Base-by-base conservation (phyloP, 306 rosid genomes). In the Lagenaria siceraria region DNA sequence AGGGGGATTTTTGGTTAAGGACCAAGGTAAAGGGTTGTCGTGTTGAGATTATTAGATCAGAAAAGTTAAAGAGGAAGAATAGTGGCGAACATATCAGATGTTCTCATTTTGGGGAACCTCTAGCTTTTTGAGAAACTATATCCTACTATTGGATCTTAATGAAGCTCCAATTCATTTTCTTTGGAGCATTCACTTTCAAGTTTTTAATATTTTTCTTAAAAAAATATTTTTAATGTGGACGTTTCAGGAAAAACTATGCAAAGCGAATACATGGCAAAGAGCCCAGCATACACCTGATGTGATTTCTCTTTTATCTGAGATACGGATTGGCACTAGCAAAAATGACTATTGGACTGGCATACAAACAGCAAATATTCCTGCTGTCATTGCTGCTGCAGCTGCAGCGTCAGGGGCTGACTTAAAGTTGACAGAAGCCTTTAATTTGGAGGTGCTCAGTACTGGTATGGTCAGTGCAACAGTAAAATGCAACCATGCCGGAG, bases 401-500 rank as follows among this genome's bases (percentile, higher is more conserved):
- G 97, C 99, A 70, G 90, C 99, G 55, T 95, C 99, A 36, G 97
- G 99, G 74, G 96, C 92, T 54, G 91, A 92, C 85, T 85, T 95
- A 85, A 92, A 90, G 84, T 85, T 86, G 48, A 87, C 92, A 4
- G 99, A 95, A 83, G 95, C 96, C 74, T 92, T 95, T 83, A 95
- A 90, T 84, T 82, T 95, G 82, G 99, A 95, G 83, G 97, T 95
- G 80, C 97, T 92, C 76, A 92, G 97, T 84, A 92, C 97, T 80
- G 97, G 97, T 78, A 86, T 88, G 46, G 88, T 86, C 63, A 86
- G 92, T 75, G 97, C 99, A 21, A 95, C 99, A 68, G 96, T 89
- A 65, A 95, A 95, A 82, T 90, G 99, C 83, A 95, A 95, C 88
- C 94, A 92, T 55, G 97, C 97, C 66, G 99, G 99, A 78, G 99